A percentile compares a stretch with the other conserved stretches of the same genome.
Evolutionary conservation across 2,329 filamentous ascomycete species (phyloP).

Genomic region (Paraphoma chrysanthemicola): DNA sequence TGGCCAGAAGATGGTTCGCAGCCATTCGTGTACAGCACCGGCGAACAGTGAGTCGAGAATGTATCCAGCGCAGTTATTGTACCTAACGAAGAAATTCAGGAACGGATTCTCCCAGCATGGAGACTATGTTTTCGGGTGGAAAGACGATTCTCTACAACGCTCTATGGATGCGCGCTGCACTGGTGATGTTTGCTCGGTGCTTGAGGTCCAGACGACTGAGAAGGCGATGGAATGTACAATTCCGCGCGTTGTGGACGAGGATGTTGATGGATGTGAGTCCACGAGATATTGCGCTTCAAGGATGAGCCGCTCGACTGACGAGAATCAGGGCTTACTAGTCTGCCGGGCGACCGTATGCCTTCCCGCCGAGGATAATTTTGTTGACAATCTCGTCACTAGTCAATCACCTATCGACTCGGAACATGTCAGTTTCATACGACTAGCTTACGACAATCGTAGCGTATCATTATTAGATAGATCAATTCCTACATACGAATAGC

Average conservation of each 20-base stretch:
- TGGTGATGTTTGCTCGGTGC: constrained; percentile 25
- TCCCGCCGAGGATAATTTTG: too few relatives aligned
- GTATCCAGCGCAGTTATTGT: background rate
- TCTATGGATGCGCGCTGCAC: constrained; percentile 35
- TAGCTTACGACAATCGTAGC: too few relatives aligned
- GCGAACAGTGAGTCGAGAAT: constrained; percentile 27
- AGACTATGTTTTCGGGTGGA: constrained; percentile 42
- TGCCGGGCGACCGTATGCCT: background rate
- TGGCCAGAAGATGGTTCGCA: constrained; percentile 32
- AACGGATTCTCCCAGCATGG: constrained; percentile 35
- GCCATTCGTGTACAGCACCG: constrained; percentile 36
- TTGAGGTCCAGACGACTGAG: constrained; percentile 29
- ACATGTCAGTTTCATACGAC: too few relatives aligned
- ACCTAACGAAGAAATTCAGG: constrained; percentile 7
- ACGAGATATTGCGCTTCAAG: background rate
- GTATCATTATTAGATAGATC: too few relatives aligned
- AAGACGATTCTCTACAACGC: constrained; percentile 38
- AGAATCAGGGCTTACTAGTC: background rate
- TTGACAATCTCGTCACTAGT: too few relatives aligned
- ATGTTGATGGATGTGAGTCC: constrained; percentile 37
- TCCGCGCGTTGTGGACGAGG: constrained; percentile 23
- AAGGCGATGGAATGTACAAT: constrained; percentile 35
- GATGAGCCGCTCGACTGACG: background rate
- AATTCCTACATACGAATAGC: too few relatives aligned
- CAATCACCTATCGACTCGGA: too few relatives aligned